Conservation (phyloP, 495 filamentous ascomycete species). For the Astrothelium subdiscretum region DNA sequence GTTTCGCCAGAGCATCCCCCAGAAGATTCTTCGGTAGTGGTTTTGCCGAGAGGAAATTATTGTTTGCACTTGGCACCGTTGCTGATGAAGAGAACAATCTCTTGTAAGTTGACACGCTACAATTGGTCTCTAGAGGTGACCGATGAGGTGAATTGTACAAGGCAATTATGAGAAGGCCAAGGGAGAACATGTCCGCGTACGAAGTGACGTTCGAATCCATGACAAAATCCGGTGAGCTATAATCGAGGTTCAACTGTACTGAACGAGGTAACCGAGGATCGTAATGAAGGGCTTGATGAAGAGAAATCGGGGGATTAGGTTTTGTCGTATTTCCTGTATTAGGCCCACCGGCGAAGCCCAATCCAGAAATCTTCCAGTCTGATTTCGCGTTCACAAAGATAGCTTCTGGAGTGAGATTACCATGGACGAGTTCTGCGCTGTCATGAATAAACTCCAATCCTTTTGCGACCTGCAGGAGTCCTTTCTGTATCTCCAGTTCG, state of each 20-base stretch:
- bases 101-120: constrained; percentile 68
- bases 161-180: constrained; percentile 78
- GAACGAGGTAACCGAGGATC: constrained; percentile 71
- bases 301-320: constrained; percentile 59
- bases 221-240: constrained; percentile 85
- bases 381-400: constrained; percentile 91
- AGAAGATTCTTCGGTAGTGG: constrained; percentile 69
- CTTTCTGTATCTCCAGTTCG: constrained; percentile 95
- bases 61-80: constrained; percentile 60
- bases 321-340: constrained; percentile 56
- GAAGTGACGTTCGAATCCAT: constrained; percentile 73
- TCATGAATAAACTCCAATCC: constrained; percentile 94
- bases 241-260: constrained; percentile 87
- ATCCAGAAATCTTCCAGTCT: constrained; percentile 94
- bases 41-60: constrained; percentile 71
- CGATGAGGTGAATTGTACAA: constrained; percentile 87
- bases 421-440: constrained; percentile 86
- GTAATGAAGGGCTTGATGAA: constrained; percentile 72
- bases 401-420: constrained; percentile 91
- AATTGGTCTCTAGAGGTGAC: constrained; percentile 72
- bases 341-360: constrained; percentile 76
- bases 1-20: constrained; percentile 59
- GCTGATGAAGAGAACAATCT: constrained; percentile 65
- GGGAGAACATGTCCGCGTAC: constrained; percentile 80
- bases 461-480: constrained; percentile 81